Conservation (phyloP, 108 stramenopile genomes). For the Cyclotella distinguenda region DNA sequence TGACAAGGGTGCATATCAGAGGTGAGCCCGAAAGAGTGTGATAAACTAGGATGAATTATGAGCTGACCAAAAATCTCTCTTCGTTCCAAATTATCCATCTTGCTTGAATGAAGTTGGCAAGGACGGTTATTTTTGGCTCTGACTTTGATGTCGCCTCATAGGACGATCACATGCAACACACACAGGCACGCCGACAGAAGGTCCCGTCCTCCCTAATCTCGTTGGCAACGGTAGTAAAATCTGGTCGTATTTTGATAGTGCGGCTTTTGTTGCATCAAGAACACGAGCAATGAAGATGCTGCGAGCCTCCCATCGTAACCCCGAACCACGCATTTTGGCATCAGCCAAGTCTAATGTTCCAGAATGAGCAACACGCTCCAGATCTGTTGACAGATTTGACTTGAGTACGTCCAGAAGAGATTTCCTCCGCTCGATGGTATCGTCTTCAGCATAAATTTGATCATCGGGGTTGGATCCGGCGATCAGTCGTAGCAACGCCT, state of each 20-base stretch:
- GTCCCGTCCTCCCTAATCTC: constrained; percentile 23
- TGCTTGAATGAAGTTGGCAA: too few species aligned
- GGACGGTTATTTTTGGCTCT: not conserved
- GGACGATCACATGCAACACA: constrained; percentile 54
- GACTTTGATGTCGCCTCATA: constrained; percentile 11
- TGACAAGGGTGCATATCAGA: too few species aligned
- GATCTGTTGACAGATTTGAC: constrained; percentile 22
- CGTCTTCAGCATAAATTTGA: constrained; percentile 50
- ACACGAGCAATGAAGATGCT: constrained; percentile 42
- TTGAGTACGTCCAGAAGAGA: constrained; percentile 33
- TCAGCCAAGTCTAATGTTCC: constrained; percentile 3
- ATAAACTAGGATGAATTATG: too few species aligned
- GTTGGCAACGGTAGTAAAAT: constrained; percentile 36
- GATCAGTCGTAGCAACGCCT: constrained; percentile 45
- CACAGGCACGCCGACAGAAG: constrained; percentile 28
- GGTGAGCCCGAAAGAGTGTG: too few species aligned
- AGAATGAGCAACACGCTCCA: constrained; percentile 35
- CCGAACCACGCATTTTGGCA: constrained; percentile 27
- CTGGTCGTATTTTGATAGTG: constrained; percentile 55
- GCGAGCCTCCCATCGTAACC: constrained; percentile 48
- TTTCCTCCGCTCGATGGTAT: constrained; percentile 35
- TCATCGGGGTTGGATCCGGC: constrained; percentile 50
- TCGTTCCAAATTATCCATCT: too few species aligned
- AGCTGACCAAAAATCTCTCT: too few species aligned
- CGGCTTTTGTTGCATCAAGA: constrained; percentile 44